Evolutionary conservation across 768 basidiomycete species (phyloP).

Genomic region (Hygrophoropsis aurantiaca): DNA sequence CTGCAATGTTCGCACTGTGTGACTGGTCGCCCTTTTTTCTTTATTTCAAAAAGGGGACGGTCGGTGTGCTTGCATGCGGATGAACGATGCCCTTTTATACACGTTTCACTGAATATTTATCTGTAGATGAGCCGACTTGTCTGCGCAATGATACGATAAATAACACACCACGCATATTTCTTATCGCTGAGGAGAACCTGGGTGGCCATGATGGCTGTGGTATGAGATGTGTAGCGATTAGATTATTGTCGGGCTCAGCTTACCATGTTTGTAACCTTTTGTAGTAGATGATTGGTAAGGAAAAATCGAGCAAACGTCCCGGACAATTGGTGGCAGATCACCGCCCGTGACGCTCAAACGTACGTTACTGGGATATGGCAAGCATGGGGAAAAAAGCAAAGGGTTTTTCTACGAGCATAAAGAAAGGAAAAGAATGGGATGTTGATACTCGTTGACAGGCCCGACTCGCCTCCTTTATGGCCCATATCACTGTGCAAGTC

Average conservation of each 20-base stretch:
- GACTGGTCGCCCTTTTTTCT: conserved; percentile 60
- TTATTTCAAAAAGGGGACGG: conserved; percentile 81
- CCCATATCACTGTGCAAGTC: conserved; percentile 9
- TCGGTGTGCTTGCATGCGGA: conserved; percentile 87
- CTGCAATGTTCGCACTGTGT: conserved; percentile 56
- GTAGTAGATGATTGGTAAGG: conserved; percentile 7
- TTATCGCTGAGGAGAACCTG: conserved; percentile 72
- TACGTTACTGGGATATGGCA: conserved; percentile 47
- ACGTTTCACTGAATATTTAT: conserved; percentile 66
- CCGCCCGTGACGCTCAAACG: conserved; percentile 59
- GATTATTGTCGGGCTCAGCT: conserved; percentile 12
- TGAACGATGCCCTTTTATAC: conserved; percentile 93
- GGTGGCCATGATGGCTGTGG: background rate
- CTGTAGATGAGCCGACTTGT: conserved; percentile 8
- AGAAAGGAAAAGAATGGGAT: conserved; percentile 34
- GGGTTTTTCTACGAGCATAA: conserved; percentile 49
- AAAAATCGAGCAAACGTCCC: conserved; percentile 17
- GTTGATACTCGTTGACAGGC: conserved; percentile 56
- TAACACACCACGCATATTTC: conserved; percentile 78
- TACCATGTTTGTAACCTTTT: conserved; percentile 42
- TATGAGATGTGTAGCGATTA: background rate
- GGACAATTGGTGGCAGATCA: conserved; percentile 40
- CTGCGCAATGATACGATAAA: conserved; percentile 1
- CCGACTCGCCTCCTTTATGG: conserved; percentile 25
- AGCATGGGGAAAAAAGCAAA: conserved; percentile 26